A percentile compares a stretch with the other conserved stretches of the same genome.
These are phyloP conservation scores for Cutaneotrichosporon sp. DNA, from an alignment of 1,284 basidiomycete genomes.

Conservation along the genomic window DNA sequence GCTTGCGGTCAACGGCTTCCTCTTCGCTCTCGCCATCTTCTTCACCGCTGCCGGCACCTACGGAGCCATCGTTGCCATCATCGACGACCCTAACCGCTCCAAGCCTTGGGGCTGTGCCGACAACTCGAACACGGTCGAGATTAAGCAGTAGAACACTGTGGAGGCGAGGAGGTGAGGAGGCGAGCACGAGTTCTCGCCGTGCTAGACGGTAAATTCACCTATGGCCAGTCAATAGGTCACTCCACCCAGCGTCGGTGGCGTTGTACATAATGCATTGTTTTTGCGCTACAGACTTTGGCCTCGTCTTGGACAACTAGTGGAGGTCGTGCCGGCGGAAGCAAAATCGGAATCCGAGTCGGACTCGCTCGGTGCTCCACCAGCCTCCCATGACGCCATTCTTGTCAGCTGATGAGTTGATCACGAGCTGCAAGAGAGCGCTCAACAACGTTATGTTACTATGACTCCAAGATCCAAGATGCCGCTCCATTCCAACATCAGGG, in stretches of 20 bases:
- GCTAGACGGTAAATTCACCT: neutral
- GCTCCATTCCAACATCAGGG: too few relatives aligned
- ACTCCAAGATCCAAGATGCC: too few relatives aligned
- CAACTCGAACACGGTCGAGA: constrained; percentile 33
- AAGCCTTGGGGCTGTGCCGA: constrained; percentile 42
- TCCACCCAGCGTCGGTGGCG: neutral
- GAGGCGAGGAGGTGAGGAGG: neutral
- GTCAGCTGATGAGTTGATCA: too few relatives aligned
- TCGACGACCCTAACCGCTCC: constrained; percentile 25
- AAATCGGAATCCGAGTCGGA: too few relatives aligned
- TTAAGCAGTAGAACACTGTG: neutral
- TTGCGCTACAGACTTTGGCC: too few relatives aligned
- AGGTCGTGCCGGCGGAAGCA: too few relatives aligned
- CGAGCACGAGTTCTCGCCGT: neutral
- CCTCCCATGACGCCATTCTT: too few relatives aligned
- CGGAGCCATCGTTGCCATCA: constrained; percentile 37
- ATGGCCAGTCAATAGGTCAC: neutral
- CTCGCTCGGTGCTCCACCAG: too few relatives aligned
- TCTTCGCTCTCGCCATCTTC: constrained; percentile 32
- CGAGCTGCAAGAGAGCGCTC: too few relatives aligned
- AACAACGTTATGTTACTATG: too few relatives aligned
- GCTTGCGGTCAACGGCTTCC: constrained; percentile 16
- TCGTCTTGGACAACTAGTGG: too few relatives aligned
- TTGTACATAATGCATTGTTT: constrained; percentile 10
- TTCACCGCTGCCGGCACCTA: constrained; percentile 39